phyloP scores from a whole-genome alignment of 176 grass and related monocot genomes.

The Oryza glumipatula region DNA sequence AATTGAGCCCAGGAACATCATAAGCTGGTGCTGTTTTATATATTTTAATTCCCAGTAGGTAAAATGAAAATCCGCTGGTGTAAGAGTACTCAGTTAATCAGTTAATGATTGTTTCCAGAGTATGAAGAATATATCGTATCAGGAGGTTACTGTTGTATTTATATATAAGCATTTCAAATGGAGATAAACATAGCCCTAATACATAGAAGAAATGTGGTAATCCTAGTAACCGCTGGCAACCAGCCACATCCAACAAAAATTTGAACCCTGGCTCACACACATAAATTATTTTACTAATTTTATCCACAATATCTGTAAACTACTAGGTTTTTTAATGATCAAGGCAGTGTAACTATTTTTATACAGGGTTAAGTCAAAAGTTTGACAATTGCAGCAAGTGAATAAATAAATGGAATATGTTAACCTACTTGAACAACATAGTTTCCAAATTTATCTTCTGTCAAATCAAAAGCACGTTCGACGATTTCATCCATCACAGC shows the following conservation, averaged over 20 bases:
- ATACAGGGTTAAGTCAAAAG: background rate
- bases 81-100: background rate
- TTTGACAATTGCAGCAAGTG: background rate
- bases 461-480: conserved; percentile 57
- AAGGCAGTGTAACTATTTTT: background rate
- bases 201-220: background rate
- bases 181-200: background rate
- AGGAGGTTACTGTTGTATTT: background rate
- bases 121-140: background rate
- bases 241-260: background rate
- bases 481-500: conserved; percentile 76
- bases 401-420: background rate
- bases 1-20: background rate
- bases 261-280: background rate
- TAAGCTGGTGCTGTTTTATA: background rate
- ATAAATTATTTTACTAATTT: background rate
- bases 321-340: background rate
- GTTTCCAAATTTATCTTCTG: conserved; percentile 86
- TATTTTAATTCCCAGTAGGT: background rate
- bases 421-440: conserved; percentile 83
- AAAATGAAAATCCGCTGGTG: background rate
- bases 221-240: background rate
- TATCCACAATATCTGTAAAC: background rate
- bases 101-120: background rate
- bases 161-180: background rate